Base-by-base conservation (phyloP, 768 basidiomycete species). In the Hydnomerulius pinastri region DNA sequence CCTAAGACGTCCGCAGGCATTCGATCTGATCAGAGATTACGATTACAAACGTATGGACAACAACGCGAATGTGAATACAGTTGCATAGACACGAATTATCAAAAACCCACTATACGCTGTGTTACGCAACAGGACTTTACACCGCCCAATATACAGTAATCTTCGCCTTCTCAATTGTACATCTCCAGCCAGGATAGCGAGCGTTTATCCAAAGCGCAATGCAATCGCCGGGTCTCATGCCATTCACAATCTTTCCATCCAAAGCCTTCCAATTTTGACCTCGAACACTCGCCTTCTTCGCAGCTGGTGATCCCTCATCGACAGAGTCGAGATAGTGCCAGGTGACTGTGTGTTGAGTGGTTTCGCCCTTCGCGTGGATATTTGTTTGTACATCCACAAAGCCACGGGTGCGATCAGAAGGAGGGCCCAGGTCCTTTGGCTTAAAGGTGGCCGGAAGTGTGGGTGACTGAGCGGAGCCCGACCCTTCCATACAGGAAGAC, bases 201-300 rank as follows among this genome's bases (percentile, higher is more conserved):
- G 50, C 35, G 15, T 36, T 46, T 45, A 51, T 51, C 50, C 50
- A 51, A 15, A 46, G 38, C n/a, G 50, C 29, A 39, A 51, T 51
- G 21, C 44, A 51, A 39, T 51, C 50, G 1, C 50, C 50, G 3
- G 23, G 25, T 6, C 37, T 30, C 27, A 51, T 30, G 35, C 21
- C 21, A 21, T 37, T 43, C 18, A 51, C 36, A 38, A 46, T 38
- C 23, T 21, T 46, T 13, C 44, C 50, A 24, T 51, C 43, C 2
- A 39, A 51, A 13, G 45, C 35, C 30, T 46, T 46, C 50, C 50
- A 51, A 17, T 43, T 45, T 18, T 39, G 43, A n/a, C 50, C 37
- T 12, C 28, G 24, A 13, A 5, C 38, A 10, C 10, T 36, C 23
- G 50, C 50, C 13, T 27, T 37, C 17, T 36, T n/a, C 9, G 44